phyloP scores from a whole-genome alignment of 202 grass and related monocot genomes.

The Schoenoplectus triqueter region DNA sequence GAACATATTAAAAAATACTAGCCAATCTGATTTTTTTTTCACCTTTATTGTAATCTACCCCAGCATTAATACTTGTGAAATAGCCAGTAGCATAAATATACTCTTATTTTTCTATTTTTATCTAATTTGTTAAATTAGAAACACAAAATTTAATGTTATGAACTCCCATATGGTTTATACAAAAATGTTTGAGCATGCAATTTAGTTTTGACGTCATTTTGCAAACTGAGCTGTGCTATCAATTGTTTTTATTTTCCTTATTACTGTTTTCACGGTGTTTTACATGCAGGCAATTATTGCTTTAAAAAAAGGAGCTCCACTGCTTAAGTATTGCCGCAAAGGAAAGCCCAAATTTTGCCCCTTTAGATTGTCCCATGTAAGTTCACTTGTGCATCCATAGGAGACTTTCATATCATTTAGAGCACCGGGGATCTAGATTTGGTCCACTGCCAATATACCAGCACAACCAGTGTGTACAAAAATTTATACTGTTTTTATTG shows the following conservation, averaged over 20 bases:
- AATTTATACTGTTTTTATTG: neutral
- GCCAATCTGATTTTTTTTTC: too few relatives aligned
- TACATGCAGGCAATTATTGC: slow-evolving; percentile 59
- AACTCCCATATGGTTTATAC: slow-evolving; percentile 33
- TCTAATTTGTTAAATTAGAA: slow-evolving; percentile 7
- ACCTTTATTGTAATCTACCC: too few relatives aligned
- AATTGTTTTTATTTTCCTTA: neutral
- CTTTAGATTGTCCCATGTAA: slow-evolving; percentile 77
- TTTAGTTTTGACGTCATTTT: neutral
- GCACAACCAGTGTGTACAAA: neutral
- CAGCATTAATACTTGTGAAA: too few relatives aligned
- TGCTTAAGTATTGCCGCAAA: slow-evolving; percentile 88
- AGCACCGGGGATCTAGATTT: neutral
- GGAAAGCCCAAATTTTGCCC: slow-evolving; percentile 90
- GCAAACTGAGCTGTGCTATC: neutral
- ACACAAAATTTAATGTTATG: slow-evolving; percentile 30
- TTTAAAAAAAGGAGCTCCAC: slow-evolving; percentile 81
- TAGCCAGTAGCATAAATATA: too few relatives aligned
- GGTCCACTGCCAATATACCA: slow-evolving; percentile 3
- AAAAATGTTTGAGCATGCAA: slow-evolving; percentile 18
- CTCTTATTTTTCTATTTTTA: neutral
- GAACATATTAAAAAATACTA: neutral
- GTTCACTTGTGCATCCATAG: slow-evolving; percentile 18
- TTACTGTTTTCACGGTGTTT: slow-evolving; percentile 18
- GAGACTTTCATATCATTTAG: neutral